Base-by-base conservation (phyloP, 176 grass and related monocot species). In the Phoenix roebelenii region DNA sequence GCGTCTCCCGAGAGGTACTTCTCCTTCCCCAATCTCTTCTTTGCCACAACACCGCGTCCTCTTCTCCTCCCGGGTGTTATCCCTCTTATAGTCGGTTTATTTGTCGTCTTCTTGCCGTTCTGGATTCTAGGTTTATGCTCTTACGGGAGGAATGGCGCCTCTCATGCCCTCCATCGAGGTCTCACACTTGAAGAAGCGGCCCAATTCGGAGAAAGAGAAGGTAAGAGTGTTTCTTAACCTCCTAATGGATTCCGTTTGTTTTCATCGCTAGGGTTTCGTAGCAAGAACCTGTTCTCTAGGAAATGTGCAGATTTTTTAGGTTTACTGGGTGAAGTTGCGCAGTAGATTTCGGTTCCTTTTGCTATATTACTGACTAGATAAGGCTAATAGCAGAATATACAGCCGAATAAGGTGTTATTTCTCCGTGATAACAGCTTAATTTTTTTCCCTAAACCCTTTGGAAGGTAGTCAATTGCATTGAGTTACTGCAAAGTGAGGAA, bases 131-230 rank as follows among this genome's bases (percentile, higher is more conserved):
- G 87, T 97, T 22, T 92, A 97, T 63, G 87, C 87, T 10, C 93
- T 97, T 62, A 92, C 87, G 12, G 81, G 93, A 73, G 93, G 87
- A 3, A 78, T 91, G 84, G 66, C 87, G 32, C 84, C 84, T 54
- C 70, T 91, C 60, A 91, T 92, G 87, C 87, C 87, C 4, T 78
- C 80, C 55, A 22, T 97, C 63, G 93, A 97, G 61, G 76, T 83
- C 29, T 91, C 87, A 5, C 84, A 83, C 70, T 63, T 97, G 67
- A 97, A 92, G 76, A 77, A 78, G 25, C 76, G 81, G 35, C 93
- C 88, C 26, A 73, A 49, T 73, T 72, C 63, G 24, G 93, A 82
- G 58, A 83, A 83, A 68, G 80, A 83, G 68, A 83, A 83, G 69
- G 80, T 77, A 52, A 52, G 67, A 73, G 49, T 69, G 74, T 18